Percentiles rank a stretch among this genome's conserved stretches.
Evolutionary conservation across 1,139 yeast species (phyloP).

Genomic region (Debaryomyces coudertii): DNA sequence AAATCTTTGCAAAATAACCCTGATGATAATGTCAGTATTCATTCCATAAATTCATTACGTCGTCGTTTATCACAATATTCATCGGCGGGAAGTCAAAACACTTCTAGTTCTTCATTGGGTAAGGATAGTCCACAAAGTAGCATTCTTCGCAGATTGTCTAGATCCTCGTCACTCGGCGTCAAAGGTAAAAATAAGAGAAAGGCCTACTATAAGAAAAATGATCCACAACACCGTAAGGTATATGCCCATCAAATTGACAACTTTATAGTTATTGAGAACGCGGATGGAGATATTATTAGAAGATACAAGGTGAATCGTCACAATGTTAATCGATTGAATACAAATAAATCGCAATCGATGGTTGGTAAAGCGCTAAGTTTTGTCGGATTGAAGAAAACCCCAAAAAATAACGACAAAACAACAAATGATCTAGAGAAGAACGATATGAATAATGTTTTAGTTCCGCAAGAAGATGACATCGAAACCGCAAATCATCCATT

Average conservation of each 20-base stretch:
- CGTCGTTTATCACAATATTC: constrained; percentile 42
- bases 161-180: constrained; percentile 9
- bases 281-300: constrained; percentile 87
- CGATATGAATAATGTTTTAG: constrained; percentile 14
- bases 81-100: constrained; percentile 17
- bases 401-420: constrained; percentile 10
- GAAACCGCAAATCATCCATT: constrained; percentile 20
- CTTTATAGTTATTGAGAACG: constrained; percentile 81
- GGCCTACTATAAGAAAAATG: constrained; percentile 34
- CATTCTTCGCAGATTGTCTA: constrained; percentile 15
- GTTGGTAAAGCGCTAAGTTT: constrained; percentile 51
- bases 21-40: constrained; percentile 36
- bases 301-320: constrained; percentile 75
- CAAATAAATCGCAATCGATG: constrained; percentile 24
- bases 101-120: constrained; percentile 1
- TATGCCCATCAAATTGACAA: constrained; percentile 61
- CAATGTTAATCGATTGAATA: constrained; percentile 27
- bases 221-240: constrained; percentile 38
- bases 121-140: neutral
- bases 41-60: constrained; percentile 44
- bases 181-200: constrained; percentile 20
- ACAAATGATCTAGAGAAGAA: constrained; percentile 10
- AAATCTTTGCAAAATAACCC: neutral
- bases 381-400: constrained; percentile 48
- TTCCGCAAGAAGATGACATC: constrained; percentile 27